phyloP scores from a whole-genome alignment of 805 yeast species.

The Pichia rugopelliculosa region DNA sequence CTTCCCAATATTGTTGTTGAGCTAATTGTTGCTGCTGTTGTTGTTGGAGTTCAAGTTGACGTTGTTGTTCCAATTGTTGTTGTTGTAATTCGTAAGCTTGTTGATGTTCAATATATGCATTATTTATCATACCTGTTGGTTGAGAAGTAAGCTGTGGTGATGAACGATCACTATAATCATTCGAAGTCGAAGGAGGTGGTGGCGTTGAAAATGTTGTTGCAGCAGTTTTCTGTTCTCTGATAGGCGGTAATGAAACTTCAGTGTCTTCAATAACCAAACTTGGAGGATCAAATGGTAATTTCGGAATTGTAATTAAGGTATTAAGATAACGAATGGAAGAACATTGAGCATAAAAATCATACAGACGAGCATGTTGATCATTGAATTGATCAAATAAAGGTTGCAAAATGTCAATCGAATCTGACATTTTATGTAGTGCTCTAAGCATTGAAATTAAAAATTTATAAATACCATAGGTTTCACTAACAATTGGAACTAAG shows the following conservation, averaged over 20 bases:
- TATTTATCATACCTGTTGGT: slow-evolving; percentile 44
- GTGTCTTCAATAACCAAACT: slow-evolving; percentile 43
- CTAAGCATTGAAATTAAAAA: slow-evolving; percentile 85
- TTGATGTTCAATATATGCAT: slow-evolving; percentile 39
- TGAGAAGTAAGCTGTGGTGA: slow-evolving; percentile 31
- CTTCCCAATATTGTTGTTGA: slow-evolving; percentile 67
- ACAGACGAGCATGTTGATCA: slow-evolving; percentile 60
- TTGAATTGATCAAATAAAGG: slow-evolving; percentile 67
- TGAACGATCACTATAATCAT: slow-evolving; percentile 1
- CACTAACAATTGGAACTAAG: slow-evolving; percentile 83
- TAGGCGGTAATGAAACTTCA: slow-evolving; percentile 29
- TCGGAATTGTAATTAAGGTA: slow-evolving; percentile 73
- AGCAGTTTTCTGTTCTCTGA: slow-evolving; percentile 16
- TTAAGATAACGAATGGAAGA: slow-evolving; percentile 76
- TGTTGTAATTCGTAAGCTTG: slow-evolving; percentile 52
- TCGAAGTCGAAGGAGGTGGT: slow-evolving; percentile 35
- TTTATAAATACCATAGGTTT: slow-evolving; percentile 87
- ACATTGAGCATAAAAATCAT: slow-evolving; percentile 86
- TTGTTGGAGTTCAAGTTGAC: slow-evolving; percentile 54
- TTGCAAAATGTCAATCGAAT: slow-evolving; percentile 66
- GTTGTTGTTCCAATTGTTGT: slow-evolving; percentile 50
- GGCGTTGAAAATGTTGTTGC: slow-evolving; percentile 14
- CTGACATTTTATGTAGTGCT: slow-evolving; percentile 70
- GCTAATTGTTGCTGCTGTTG: slow-evolving; percentile 63
- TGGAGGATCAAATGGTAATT: slow-evolving; percentile 54